Evolutionary conservation across 768 basidiomycete genomes (phyloP).

Genomic region (Termitomyces bulborhizus): DNA sequence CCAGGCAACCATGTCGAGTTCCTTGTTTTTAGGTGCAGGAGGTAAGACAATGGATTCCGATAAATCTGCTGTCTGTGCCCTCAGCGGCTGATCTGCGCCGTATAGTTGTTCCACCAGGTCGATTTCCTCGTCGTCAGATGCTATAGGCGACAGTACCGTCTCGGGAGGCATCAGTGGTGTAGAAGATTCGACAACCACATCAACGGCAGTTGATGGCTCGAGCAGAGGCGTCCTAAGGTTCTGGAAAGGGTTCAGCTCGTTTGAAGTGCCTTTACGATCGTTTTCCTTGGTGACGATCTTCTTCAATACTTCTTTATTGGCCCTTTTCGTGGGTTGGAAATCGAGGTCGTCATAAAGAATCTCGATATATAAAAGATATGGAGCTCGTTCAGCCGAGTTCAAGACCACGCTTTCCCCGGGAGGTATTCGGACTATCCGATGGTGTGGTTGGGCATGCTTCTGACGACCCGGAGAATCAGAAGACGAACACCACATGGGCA

Average conservation of each 20-base stretch:
- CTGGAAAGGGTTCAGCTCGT: slow-evolving; percentile 45
- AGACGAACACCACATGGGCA: slow-evolving; percentile 83
- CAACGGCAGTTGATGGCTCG: slow-evolving; percentile 18
- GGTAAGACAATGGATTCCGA: slow-evolving; percentile 83
- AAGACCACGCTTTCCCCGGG: slow-evolving; percentile 97
- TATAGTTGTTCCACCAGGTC: slow-evolving; percentile 97
- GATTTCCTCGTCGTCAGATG: slow-evolving; percentile 74
- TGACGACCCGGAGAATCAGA: slow-evolving; percentile 47
- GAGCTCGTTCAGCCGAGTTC: slow-evolving; percentile 95
- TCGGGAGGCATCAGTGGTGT: slow-evolving; percentile 13
- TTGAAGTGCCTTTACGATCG: slow-evolving; percentile 50
- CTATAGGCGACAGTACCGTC: slow-evolving; percentile 17
- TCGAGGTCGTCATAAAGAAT: slow-evolving; percentile 86
- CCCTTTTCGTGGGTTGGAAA: slow-evolving; percentile 79
- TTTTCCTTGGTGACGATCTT: slow-evolving; percentile 66
- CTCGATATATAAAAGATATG: slow-evolving; percentile 89
- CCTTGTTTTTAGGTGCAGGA: slow-evolving; percentile 79
- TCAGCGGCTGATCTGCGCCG: slow-evolving; percentile 69
- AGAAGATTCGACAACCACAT: slow-evolving; percentile 24
- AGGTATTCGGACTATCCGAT: slow-evolving; percentile 94
- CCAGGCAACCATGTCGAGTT: slow-evolving; percentile 84
- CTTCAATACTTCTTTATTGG: slow-evolving; percentile 82
- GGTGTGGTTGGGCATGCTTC: slow-evolving; percentile 61
- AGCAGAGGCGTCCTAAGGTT: slow-evolving; percentile 16
- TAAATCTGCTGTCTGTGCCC: slow-evolving; percentile 66